Base-by-base conservation (phyloP, 176 grass and related monocot genomes). In the Dendrocalamus sinicus region DNA sequence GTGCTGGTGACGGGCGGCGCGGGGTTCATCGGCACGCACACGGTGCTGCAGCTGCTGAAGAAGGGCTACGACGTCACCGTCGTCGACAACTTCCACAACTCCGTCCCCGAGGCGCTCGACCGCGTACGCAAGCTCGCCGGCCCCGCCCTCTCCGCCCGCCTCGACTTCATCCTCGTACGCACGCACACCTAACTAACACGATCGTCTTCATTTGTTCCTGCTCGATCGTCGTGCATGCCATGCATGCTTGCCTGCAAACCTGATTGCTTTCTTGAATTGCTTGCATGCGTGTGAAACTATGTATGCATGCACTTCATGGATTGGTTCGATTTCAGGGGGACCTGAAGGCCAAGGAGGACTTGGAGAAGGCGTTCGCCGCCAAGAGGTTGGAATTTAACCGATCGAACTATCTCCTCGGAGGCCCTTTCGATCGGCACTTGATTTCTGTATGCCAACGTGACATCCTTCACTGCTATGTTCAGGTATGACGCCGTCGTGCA, bases 71-170 rank as follows among this genome's bases (percentile, higher is more conserved):
- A 40, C 70, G 93, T 98, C 81, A 89, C 88, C 51, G 80, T 86
- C 84, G 89, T 98, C 64, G 96, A 98, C 86, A 98, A 94, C 93
- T 89, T 98, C 81, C 80, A 94, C 88, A 98, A 98, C 93, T 95
- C 96, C 78, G 91, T 91, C 41, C 91, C 93, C 0, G 96, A 92
- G 84, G 93, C 93, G 12, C 76, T 98, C 87, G 90, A 91, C 76
- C 91, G 91, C 82, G 91, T 98, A 65, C 93, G 91, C 84, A 86
- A 23, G 75, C 89, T 98, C 88, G 91, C 90, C 75, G 93, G 93
- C 20, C 70, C 90, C 74, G 82, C 85, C 19, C 90, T 95, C 81
- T 80, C 96, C 53, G 70, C 76, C 41, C 83, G 82, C 86, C 93
- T 94, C 84, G 22, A 79, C 41, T 95, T 95, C 90, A 84, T 95